A percentile compares a stretch with the other conserved stretches of the same genome.
Evolutionary conservation across 1,284 basidiomycete genomes (phyloP).

Genomic region (Pterula multifida): DNA sequence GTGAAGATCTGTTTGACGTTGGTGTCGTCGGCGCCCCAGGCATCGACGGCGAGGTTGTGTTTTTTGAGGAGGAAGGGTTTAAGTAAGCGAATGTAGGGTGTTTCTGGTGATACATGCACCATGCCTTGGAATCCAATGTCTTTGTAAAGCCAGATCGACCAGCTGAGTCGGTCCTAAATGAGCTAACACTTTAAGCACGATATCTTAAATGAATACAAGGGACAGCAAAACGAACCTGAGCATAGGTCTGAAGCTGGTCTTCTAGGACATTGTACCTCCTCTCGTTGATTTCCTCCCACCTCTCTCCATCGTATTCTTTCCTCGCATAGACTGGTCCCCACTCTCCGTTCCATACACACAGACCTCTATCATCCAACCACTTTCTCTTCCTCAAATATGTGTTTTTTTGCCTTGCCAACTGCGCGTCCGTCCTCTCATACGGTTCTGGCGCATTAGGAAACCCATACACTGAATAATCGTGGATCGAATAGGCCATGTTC

Average conservation of each 20-base stretch:
- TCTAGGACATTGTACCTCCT: conserved; percentile 53
- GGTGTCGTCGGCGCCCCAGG: conserved; percentile 49
- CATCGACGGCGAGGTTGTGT: conserved; percentile 48
- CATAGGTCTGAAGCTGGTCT: conserved; percentile 67
- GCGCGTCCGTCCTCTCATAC: conserved; percentile 40
- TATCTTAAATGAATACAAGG: background rate
- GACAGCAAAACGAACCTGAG: conserved; percentile 28
- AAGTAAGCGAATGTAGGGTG: conserved; percentile 60
- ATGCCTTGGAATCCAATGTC: conserved; percentile 81
- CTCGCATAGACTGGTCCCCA: conserved; percentile 34
- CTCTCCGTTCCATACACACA: conserved; percentile 68
- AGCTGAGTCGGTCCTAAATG: conserved; percentile 49
- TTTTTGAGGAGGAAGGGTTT: conserved; percentile 52
- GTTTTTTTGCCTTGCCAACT: conserved; percentile 35
- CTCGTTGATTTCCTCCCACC: conserved; percentile 54
- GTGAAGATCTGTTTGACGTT: conserved; percentile 37
- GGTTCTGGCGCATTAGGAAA: conserved; percentile 54
- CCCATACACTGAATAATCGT: conserved; percentile 62
- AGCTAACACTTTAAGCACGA: conserved; percentile 1
- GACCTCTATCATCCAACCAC: conserved; percentile 53
- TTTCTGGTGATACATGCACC: conserved; percentile 56
- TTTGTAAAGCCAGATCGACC: conserved; percentile 83
- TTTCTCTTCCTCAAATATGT: conserved; percentile 56
- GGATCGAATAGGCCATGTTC: conserved; percentile 66
- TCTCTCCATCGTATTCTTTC: conserved; percentile 40